Percentiles rank a stretch among this genome's conserved stretches.
phyloP scores from a whole-genome alignment of 495 filamentous ascomycete genomes.

The Parachaetomium inaequale region DNA sequence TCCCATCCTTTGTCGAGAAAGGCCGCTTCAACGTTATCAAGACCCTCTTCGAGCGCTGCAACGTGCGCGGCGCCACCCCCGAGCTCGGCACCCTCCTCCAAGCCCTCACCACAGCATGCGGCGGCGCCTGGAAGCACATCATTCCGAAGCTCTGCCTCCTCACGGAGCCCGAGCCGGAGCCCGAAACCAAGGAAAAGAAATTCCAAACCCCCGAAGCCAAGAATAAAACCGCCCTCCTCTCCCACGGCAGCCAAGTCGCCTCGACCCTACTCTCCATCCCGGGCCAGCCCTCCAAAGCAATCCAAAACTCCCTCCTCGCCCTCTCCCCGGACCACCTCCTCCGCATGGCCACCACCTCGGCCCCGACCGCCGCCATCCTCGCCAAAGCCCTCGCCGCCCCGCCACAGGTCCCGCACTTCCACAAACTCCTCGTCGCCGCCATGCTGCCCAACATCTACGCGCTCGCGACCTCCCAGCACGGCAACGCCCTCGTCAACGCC shows the following conservation, averaged over 20 bases:
- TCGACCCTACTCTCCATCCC: constrained; percentile 42
- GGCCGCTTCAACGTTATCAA: constrained; percentile 74
- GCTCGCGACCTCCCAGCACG: constrained; percentile 66
- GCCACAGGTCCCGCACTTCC: constrained; percentile 51
- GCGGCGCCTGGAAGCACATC: constrained; percentile 50
- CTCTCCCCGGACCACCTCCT: constrained; percentile 37
- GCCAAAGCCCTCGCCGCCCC: constrained; percentile 65
- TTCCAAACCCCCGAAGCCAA: constrained; percentile 32
- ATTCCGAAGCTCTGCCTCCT: constrained; percentile 57
- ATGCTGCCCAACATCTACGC: constrained; percentile 56
- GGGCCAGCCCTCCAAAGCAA: constrained; percentile 37
- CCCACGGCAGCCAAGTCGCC: constrained; percentile 45
- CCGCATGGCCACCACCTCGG: constrained; percentile 38
- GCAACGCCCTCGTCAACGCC: constrained; percentile 74
- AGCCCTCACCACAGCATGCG: constrained; percentile 57
- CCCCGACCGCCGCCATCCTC: constrained; percentile 57
- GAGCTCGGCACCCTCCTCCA: constrained; percentile 59
- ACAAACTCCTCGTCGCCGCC: constrained; percentile 42
- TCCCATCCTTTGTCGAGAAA: constrained; percentile 65
- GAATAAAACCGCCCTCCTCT: constrained; percentile 42
- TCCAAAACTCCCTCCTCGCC: constrained; percentile 42
- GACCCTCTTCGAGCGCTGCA: constrained; percentile 76
- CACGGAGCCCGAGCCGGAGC: constrained; percentile 34
- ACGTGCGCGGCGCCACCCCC: constrained; percentile 53
- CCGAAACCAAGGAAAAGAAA: constrained; percentile 24